Base-by-base conservation (phyloP, 2,329 filamentous ascomycete species). In the Tolypocladium paradoxum region DNA sequence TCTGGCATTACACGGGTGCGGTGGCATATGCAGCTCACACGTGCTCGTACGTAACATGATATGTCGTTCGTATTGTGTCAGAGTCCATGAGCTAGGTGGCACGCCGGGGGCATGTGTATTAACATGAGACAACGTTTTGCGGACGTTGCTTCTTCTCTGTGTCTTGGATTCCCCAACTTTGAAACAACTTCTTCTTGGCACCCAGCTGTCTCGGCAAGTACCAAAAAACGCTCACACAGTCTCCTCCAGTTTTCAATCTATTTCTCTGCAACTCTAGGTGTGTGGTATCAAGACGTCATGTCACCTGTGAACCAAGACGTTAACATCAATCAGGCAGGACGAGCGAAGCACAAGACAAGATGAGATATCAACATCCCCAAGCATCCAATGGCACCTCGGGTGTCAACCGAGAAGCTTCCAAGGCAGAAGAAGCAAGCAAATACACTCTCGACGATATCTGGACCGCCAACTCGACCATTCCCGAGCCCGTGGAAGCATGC, bases 401-500 rank as follows among this genome's bases (percentile, higher is more conserved):
- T 45, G 31, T 4, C 46, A 14, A 20, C 51, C 20, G 36, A 22
- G 36, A 53, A 29, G 40, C 48, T 6, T 51, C 51, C 37, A 55
- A 54, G 37, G 49, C 54, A 33, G 55, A 56, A 35, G 52, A 53
- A 14, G 38, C 31, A 6, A 18, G n/a, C 6, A 24, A 20, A 4
- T 33, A 37, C 16, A 33, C 11, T 20, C 49, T 55, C 36, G 50
- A 51, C 34, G 46, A 56, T 14, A 48, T 56, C 40, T 56, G 54
- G 54, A 40, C 35, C n/a, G 53, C 53, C 37, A 60, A 60, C 40
- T 53, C 55, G 50, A 37, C 31, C 6, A 48, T 56, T 5, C 58
- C 58, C 4, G 55, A 55, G 46, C 22, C 50, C 2, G 48, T 57
- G 16, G 49, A 58, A 6, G 52, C 46, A 4, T 71, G 69, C 48